Conservation (phyloP, 2,329 filamentous ascomycete species). For the Diaporthe velutina region DNA sequence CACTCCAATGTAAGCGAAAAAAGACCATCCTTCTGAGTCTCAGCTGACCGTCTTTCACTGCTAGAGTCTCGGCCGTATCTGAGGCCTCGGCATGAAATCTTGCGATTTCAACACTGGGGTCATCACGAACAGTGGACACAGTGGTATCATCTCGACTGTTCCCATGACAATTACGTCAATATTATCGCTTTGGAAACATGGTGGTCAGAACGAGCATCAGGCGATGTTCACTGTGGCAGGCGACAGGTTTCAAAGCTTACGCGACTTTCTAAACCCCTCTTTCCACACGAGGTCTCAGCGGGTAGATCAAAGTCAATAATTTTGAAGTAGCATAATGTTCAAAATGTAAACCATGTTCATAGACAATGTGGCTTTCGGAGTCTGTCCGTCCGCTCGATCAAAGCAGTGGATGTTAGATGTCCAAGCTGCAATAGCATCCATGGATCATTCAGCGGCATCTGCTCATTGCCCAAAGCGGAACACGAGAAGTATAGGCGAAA, state of each 20-base stretch:
- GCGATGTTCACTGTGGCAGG: neutral
- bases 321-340: neutral
- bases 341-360: neutral
- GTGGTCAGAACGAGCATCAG: neutral
- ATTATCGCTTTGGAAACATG: neutral
- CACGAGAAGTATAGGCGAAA: neutral
- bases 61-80: neutral
- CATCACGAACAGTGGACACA: neutral
- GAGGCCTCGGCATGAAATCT: neutral
- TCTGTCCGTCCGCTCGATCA: neutral
- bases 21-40: neutral
- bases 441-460: too few species aligned
- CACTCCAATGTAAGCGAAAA: neutral
- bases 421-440: neutral
- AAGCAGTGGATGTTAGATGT: neutral
- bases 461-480: neutral
- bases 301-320: neutral
- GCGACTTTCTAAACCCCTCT: neutral
- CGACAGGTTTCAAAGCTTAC: too few species aligned
- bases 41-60: neutral
- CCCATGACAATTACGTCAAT: neutral
- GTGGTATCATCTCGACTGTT: neutral
- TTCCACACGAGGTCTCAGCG: neutral
- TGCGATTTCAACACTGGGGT: neutral
- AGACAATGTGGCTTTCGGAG: neutral